These are phyloP conservation scores for Cercospora sp. DNA, from an alignment of 2,329 filamentous ascomycete species.

Conservation along the genomic window DNA sequence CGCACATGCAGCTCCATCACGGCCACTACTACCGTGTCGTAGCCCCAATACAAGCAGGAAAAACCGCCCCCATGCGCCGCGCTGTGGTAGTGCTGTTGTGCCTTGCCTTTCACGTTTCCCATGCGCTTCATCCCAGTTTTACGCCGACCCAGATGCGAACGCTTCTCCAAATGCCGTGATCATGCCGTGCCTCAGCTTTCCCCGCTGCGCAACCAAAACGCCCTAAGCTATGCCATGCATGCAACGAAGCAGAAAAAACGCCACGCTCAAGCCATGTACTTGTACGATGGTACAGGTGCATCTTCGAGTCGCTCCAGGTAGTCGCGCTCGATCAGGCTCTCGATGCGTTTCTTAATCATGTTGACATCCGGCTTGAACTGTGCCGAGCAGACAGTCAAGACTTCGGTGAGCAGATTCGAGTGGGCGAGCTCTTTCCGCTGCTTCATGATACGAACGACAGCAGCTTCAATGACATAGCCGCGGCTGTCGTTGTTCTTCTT, in stretches of 20 bases:
- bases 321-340: slow-evolving; percentile 72
- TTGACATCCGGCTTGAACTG: slow-evolving; percentile 75
- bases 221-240: slow-evolving; percentile 4
- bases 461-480: slow-evolving; percentile 71
- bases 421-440: slow-evolving; percentile 72
- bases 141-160: neutral
- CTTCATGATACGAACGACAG: slow-evolving; percentile 84
- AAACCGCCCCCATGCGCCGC: neutral
- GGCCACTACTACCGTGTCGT: neutral
- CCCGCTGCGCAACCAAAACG: slow-evolving; percentile 1
- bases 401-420: slow-evolving; percentile 68
- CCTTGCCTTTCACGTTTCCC: neutral
- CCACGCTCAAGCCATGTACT: slow-evolving; percentile 59
- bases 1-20: neutral
- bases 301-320: slow-evolving; percentile 77
- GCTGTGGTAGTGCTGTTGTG: slow-evolving; percentile 3
- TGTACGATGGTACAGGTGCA: slow-evolving; percentile 61
- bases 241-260: neutral
- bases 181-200: neutral
- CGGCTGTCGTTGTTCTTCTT: slow-evolving; percentile 73
- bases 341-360: slow-evolving; percentile 79
- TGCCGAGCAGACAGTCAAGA: slow-evolving; percentile 65
- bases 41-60: neutral
- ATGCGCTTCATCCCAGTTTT: neutral
- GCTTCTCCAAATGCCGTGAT: neutral